Percentiles rank a stretch among this genome's conserved stretches.
These are phyloP conservation scores for Globisporangium nodosum DNA, from an alignment of 352 stramenopile species.

Conservation along the genomic window DNA sequence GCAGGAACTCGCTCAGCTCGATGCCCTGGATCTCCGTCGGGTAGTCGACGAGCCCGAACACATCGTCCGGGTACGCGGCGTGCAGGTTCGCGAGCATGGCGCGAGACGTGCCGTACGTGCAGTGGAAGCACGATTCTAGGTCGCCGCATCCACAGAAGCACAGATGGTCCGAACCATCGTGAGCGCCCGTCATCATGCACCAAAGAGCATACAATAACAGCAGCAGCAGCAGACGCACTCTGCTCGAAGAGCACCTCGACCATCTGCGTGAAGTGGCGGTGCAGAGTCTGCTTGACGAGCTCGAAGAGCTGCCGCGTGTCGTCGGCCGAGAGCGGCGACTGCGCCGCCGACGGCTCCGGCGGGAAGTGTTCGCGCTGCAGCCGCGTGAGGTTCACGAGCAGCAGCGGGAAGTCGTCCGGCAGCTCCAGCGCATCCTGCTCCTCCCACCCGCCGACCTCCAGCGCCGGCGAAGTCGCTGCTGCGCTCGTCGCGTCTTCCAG, in stretches of 20 bases:
- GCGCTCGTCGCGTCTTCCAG: neutral
- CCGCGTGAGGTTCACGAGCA: slow-evolving; percentile 61
- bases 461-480: neutral
- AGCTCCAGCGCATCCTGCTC: slow-evolving; percentile 29
- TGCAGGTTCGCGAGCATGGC: slow-evolving; percentile 45
- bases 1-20: slow-evolving; percentile 56
- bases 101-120: slow-evolving; percentile 52
- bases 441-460: slow-evolving; percentile 33
- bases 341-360: neutral
- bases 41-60: slow-evolving; percentile 75
- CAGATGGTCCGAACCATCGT: neutral
- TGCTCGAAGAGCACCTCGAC: slow-evolving; percentile 67
- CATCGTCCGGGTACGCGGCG: slow-evolving; percentile 40
- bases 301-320: slow-evolving; percentile 35
- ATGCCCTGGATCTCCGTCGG: slow-evolving; percentile 54
- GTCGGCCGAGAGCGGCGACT: slow-evolving; percentile 1
- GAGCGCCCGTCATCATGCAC: neutral
- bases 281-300: slow-evolving; percentile 43
- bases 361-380: slow-evolving; percentile 53
- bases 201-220: neutral
- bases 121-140: slow-evolving; percentile 59
- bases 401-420: slow-evolving; percentile 62
- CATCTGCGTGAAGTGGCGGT: slow-evolving; percentile 53
- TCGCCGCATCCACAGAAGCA: neutral
- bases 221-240: slow-evolving; percentile 19